Evolutionary conservation across 1,139 yeast genomes (phyloP), one percentile per base, ranked within the genome.

Genomic region (Lodderomyces parapsilosis): DNA sequence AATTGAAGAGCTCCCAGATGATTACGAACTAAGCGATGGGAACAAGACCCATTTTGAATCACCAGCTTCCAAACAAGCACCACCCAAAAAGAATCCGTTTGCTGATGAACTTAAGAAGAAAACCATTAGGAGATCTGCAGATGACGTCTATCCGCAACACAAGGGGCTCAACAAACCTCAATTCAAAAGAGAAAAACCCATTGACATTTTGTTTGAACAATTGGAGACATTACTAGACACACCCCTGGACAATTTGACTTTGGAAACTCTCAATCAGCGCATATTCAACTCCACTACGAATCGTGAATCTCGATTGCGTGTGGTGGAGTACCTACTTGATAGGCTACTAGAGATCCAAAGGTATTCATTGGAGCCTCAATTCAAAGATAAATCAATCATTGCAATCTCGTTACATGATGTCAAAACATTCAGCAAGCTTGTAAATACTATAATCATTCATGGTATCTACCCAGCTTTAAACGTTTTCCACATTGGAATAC

Each of bases 361-460:
- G 8, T 48, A 62, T 6, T 64, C 81, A 1, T 49, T 55, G 11
- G 59, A 60, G 48, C 50, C 49, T 25, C 46, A 17, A 57, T 52
- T 39, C 6, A 31, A 43, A 10, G 59, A 69, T 41, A 57, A 71
- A 6, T 62, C 76, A 38, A 59, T 86, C 41, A 76, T 91, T 15
- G 70, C 85, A 6, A 83, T 91, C 13, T 87, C 97, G 0, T 68
- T 91, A 9, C 91, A 88, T 55, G 98, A 91, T 58, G 81, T 91
- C 71, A 84, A 82, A 57, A 76, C 80, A 2, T 78, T 91, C 47
- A 83, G 87, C 39, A 77, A 74, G 23, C 57, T 91, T 39, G 63
- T 84, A 20, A 85, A 84, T 48, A 49, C 83, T 13, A 68, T 91
- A 2, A 78, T 90, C 0, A 63, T 85, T 1, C 84, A 81, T 48